Base-by-base conservation (phyloP, 108 stramenopile genomes). In the Fistulifera pelliculosa region DNA sequence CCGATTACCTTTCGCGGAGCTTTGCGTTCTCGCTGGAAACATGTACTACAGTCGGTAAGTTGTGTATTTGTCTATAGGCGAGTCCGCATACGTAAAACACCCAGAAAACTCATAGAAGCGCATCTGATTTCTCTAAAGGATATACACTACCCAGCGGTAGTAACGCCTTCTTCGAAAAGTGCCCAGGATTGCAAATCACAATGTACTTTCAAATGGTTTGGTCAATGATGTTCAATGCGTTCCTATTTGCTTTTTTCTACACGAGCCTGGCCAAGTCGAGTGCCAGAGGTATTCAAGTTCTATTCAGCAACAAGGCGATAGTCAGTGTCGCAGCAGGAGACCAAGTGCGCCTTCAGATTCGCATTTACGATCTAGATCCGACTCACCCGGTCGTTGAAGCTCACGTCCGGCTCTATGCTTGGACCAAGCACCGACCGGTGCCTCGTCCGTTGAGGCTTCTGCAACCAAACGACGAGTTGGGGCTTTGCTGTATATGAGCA, bases 21-120 rank as follows among this genome's bases (percentile, higher is more conserved):
- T 87, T 89, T 77, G 87, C 85, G 5, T 93, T 93, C 57, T 72
- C 69, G 13, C 61, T 93, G 6, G 81, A 87, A 57, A 89, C 87
- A 6, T 72, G 79, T 15, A 83, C 91, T 10, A 93, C 91, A 17
- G 84, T 93, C 19, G 91, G 91, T 6, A 66, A 70, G 31, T 35
- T 8, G 6, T 52, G 76, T 71, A 15, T 57, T 81, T 27, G 69
- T 69, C 6, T 57, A 69, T 19, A 47, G 66, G 6, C 23, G 39
- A 41, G 40, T 41, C 14, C 40, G 12, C 48, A 16, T 49, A 11
- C 12, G 16, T n/a, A 49, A 11, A 16, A 49, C 48, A 6, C 11
- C 11, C 5, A 45, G 54, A 23, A 47, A 44, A 27, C 42, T 58
- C 42, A 49, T 15, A 4, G n/a, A 21, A 55, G 27, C 22, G 7